Percentiles rank a stretch among this genome's conserved stretches.
Evolutionary conservation across 2,329 filamentous ascomycete species (phyloP).

Genomic region (Ceratocystis diversiconidia): DNA sequence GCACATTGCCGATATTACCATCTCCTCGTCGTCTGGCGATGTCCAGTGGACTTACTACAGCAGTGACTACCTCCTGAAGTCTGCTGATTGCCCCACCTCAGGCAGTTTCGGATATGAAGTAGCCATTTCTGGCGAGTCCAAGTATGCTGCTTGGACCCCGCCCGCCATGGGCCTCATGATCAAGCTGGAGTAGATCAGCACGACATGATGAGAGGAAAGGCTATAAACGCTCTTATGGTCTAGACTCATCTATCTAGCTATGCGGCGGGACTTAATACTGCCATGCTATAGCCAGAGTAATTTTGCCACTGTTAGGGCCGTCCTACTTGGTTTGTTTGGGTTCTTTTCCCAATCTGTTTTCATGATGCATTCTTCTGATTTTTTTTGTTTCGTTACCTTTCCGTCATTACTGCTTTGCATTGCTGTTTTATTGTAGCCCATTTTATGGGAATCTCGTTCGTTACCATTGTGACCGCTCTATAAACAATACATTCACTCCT

Average conservation of each 20-base stretch:
- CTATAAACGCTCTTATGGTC: background rate
- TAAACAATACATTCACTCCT: too few species aligned
- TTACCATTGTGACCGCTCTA: too few species aligned
- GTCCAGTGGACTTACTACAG: constrained; percentile 17
- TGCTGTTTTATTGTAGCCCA: too few species aligned
- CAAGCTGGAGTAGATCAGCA: background rate
- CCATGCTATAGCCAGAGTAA: background rate
- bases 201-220: background rate
- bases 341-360: background rate
- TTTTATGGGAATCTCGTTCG: too few species aligned
- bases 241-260: background rate
- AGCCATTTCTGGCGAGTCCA: constrained; percentile 12
- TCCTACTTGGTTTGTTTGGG: background rate
- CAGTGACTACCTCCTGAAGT: background rate
- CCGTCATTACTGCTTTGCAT: background rate
- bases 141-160: constrained; percentile 9
- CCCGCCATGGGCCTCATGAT: constrained; percentile 12
- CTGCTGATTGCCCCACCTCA: constrained; percentile 3
- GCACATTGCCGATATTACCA: constrained; percentile 19
- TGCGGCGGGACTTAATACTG: background rate
- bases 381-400: background rate
- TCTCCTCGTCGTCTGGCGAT: constrained; percentile 11
- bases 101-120: constrained; percentile 15
- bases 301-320: too few species aligned
- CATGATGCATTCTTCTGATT: background rate